Base-by-base conservation (phyloP, 768 basidiomycete genomes). In the Wakefieldia striispora region DNA sequence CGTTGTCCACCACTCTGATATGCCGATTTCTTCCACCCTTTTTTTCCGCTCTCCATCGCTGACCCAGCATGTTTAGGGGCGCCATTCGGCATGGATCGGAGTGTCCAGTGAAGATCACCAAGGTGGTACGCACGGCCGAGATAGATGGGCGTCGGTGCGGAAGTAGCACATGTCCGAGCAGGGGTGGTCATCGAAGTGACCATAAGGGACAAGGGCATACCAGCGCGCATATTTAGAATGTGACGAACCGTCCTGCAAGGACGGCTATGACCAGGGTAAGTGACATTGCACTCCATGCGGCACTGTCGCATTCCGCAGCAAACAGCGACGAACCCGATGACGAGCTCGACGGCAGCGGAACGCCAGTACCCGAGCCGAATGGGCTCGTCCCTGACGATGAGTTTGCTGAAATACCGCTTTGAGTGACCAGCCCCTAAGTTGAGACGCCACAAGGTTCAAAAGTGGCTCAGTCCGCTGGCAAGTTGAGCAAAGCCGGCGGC, bases 401-500 rank as follows among this genome's bases (percentile, higher is more conserved):
- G n/a, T n/a, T n/a, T 6, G 6, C 49, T 53, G 16, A 6, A 33
- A 33, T 4, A 33, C 33, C 33, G 33, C 33, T 9, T 33, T 33
- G 14, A 33, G 33, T 33, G n/a, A n/a, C n/a, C n/a, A n/a, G 33
- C 16, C 6, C 33, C 33, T n/a, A n/a, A n/a, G n/a, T n/a, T 29
- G 16, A 26, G 12, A 17, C 26, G 14, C 34, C 12, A 29, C 3
- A 33, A 40, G n/a, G n/a, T n/a, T 7, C 6, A 6, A 27, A 12
- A 3, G 17, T 26, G 40, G 43, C 21, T 50, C 12, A 63, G 11
- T 3, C 59, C 60, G 24, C n/a, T 54, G 0, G 66, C 58, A 3
- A 68, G 68, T 31, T 55, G 39, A 4, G 68, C 66, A 33, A 68
- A 68, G 6, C 68, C 66, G 12, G 70, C 63, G 0, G 66, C 51